Conservation (phyloP, 345 rosid genomes). For the Cardamine resedifolia region DNA sequence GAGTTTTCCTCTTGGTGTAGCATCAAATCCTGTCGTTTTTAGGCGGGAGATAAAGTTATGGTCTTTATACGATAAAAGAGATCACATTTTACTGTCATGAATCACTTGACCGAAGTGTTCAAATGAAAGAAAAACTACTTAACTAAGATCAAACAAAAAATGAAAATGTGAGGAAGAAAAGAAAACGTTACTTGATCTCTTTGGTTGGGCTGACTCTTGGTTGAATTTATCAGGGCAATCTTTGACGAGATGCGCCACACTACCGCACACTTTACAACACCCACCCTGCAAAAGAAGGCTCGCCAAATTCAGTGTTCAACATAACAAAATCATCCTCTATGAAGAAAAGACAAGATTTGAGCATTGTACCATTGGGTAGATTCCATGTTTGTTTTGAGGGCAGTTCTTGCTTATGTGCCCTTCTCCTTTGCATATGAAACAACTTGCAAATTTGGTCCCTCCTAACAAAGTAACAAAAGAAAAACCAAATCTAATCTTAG, state of each 20-base stretch:
- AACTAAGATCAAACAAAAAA: constrained; percentile 7
- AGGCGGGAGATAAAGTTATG: constrained; percentile 8
- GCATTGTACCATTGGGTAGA: constrained; percentile 84
- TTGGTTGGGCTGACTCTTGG: constrained; percentile 29
- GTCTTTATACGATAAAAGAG: neutral
- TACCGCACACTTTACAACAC: constrained; percentile 87
- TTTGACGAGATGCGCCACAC: constrained; percentile 87
- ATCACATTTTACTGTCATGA: neutral
- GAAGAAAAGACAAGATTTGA: neutral
- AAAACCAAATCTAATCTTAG: neutral
- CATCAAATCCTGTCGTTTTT: constrained; percentile 44
- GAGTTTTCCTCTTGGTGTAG: constrained; percentile 50
- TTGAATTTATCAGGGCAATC: constrained; percentile 81
- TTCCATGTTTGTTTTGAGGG: constrained; percentile 76
- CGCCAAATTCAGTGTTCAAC: neutral
- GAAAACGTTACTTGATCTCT: constrained; percentile 42
- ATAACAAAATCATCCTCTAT: neutral
- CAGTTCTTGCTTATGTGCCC: constrained; percentile 96
- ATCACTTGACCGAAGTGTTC: neutral
- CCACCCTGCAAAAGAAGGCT: constrained; percentile 62
- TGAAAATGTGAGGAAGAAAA: constrained; percentile 7
- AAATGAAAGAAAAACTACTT: too few relatives aligned
- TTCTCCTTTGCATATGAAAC: constrained; percentile 77
- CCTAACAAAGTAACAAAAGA: constrained; percentile 45
- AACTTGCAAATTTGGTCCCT: constrained; percentile 83